Percentiles rank a stretch among this genome's conserved stretches.
Evolutionary conservation across 306 rosid genomes (phyloP).

Genomic region (Quillaja saponaria): DNA sequence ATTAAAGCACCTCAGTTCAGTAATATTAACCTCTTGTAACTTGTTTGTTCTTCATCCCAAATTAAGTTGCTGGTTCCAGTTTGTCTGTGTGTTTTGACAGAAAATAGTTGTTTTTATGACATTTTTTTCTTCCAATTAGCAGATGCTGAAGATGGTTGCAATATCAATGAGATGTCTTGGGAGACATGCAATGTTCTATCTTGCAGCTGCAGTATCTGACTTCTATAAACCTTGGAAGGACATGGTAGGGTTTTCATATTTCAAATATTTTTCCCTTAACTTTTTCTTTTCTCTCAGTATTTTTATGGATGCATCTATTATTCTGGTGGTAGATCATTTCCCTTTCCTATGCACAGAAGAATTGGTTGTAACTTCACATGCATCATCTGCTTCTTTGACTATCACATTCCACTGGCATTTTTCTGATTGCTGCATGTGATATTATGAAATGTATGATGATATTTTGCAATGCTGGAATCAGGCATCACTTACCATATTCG

Average conservation of each 20-base stretch:
- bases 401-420: neutral
- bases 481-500: slow-evolving; percentile 12
- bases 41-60: neutral
- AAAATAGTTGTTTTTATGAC: slow-evolving; percentile 10
- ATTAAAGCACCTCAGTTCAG: neutral
- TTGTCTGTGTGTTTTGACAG: slow-evolving; percentile 2
- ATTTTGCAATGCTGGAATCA: neutral
- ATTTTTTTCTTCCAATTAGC: slow-evolving; percentile 23
- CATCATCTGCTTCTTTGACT: neutral
- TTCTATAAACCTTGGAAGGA: slow-evolving; percentile 92
- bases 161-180: slow-evolving; percentile 53
- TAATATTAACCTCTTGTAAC: neutral
- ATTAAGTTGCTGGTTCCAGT: neutral
- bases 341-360: too few relatives aligned
- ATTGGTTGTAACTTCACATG: too few relatives aligned
- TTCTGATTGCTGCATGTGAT: too few relatives aligned
- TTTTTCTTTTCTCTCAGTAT: neutral
- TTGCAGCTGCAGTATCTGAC: slow-evolving; percentile 95
- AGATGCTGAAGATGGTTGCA: slow-evolving; percentile 75
- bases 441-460: too few relatives aligned
- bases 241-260: slow-evolving; percentile 62
- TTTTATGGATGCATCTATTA: neutral
- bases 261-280: too few relatives aligned
- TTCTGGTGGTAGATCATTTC: neutral
- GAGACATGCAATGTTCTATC: slow-evolving; percentile 70